phyloP scores from a whole-genome alignment of 441 rosid genomes.

The Populus hybrid region DNA sequence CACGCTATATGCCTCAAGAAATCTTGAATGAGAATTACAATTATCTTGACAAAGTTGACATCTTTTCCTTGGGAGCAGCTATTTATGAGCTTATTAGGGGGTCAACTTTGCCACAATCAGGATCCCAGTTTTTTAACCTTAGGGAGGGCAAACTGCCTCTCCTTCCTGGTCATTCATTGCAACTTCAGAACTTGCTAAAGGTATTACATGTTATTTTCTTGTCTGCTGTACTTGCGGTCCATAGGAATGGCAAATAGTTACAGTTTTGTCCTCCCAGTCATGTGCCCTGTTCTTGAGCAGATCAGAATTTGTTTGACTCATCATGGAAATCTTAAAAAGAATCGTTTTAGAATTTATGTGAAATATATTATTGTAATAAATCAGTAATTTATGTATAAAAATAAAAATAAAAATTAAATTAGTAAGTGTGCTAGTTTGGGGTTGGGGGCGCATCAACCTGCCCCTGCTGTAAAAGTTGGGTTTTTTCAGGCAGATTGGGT shows the following conservation, averaged over 20 bases:
- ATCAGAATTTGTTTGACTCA: background rate
- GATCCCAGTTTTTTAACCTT: slow-evolving; percentile 59
- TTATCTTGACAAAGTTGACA: slow-evolving; percentile 85
- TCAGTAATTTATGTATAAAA: background rate
- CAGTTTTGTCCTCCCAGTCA: background rate
- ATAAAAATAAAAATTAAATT: background rate
- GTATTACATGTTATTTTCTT: slow-evolving; percentile 26
- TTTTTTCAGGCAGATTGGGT: background rate
- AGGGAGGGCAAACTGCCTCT: slow-evolving; percentile 84
- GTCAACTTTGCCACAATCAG: slow-evolving; percentile 67
- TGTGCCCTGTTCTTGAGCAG: background rate
- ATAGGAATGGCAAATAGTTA: background rate
- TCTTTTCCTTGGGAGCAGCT: slow-evolving; percentile 79
- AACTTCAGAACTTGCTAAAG: slow-evolving; percentile 82
- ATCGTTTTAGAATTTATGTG: background rate
- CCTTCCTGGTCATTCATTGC: slow-evolving; percentile 83
- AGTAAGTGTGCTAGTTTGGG: background rate
- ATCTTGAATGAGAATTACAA: slow-evolving; percentile 79
- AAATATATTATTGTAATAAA: background rate
- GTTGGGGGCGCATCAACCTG: background rate
- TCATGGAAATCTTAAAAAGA: background rate
- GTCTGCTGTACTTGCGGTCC: background rate
- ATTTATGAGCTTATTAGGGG: slow-evolving; percentile 78
- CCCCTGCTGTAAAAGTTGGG: background rate
- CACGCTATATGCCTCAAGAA: slow-evolving; percentile 97